Percentiles rank a stretch among this genome's conserved stretches.
These are phyloP conservation scores for Coemansia sp. DNA, from an alignment of 192 early-diverging fungal species.

Conservation along the genomic window DNA sequence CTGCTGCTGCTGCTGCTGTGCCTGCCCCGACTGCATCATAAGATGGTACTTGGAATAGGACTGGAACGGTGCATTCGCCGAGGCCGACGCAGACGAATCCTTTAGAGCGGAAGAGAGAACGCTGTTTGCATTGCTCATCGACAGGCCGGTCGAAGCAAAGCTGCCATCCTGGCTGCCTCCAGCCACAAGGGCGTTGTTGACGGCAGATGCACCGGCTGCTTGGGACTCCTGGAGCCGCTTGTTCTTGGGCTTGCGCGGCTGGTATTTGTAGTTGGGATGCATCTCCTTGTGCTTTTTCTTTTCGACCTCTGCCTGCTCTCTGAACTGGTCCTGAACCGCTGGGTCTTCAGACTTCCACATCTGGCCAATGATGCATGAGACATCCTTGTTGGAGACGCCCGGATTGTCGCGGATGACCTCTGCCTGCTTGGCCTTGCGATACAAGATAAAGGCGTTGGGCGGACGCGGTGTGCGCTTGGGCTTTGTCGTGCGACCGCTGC, in stretches of 20 bases:
- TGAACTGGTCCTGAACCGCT: conserved; percentile 52
- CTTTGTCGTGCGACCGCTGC: conserved; percentile 36
- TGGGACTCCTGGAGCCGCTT: conserved; percentile 48
- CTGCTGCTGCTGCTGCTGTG: conserved; percentile 21
- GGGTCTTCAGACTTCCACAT: conserved; percentile 56
- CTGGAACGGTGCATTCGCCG: conserved; percentile 20
- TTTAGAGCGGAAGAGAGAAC: conserved; percentile 34
- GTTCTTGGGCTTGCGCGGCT: conserved; percentile 55
- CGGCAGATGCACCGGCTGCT: conserved; percentile 17
- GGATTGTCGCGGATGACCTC: conserved; percentile 54
- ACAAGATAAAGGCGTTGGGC: conserved; percentile 56
- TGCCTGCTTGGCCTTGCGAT: conserved; percentile 56
- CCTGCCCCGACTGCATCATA: conserved; percentile 50
- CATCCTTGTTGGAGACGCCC: conserved; percentile 55
- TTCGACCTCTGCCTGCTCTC: conserved; percentile 52
- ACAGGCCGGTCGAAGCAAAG: conserved; percentile 22
- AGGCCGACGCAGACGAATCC: conserved; percentile 13
- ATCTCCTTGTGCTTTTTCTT: conserved; percentile 56
- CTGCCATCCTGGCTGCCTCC: conserved; percentile 29
- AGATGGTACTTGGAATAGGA: conserved; percentile 47
- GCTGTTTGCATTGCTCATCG: conserved; percentile 9
- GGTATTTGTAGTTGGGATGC: conserved; percentile 59
- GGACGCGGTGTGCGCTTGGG: conserved; percentile 56
- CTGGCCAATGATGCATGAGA: conserved; percentile 57
- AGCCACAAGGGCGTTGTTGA: conserved; percentile 14